These are phyloP conservation scores for Allium sativum DNA, from an alignment of 106 monocot species.

Conservation along the genomic window DNA sequence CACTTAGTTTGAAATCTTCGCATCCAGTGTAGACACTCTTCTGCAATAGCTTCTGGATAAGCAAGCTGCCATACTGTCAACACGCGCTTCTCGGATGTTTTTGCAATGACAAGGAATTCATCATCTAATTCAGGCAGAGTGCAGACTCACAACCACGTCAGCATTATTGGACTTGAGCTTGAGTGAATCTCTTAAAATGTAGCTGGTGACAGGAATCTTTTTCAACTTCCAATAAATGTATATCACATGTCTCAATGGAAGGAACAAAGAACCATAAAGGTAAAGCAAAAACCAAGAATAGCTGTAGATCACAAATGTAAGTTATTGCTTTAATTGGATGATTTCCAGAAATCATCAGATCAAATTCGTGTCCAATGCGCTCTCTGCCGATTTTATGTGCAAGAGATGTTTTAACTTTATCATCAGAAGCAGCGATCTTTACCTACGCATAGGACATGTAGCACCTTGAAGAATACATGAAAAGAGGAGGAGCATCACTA, in stretches of 20 bases:
- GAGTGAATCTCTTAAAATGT: conserved; percentile 66
- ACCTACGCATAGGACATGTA: conserved; percentile 76
- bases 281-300: conserved; percentile 67
- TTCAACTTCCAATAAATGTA: conserved; percentile 65
- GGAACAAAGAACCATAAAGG: conserved; percentile 65
- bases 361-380: conserved; percentile 95
- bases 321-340: conserved; percentile 64
- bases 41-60: conserved; percentile 47
- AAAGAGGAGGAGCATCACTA: no score
- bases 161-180: conserved; percentile 81
- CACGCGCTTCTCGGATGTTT: conserved; percentile 37
- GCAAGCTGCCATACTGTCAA: conserved; percentile 97
- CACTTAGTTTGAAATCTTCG: conserved; percentile 58
- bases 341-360: conserved; percentile 80
- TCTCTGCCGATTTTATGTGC: conserved; percentile 92
- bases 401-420: conserved; percentile 69
- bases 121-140: conserved; percentile 59
- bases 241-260: conserved; percentile 46
- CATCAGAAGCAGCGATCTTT: conserved; percentile 70
- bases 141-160: conserved; percentile 58
- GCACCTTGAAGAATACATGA: no score
- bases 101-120: conserved; percentile 49
- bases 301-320: conserved; percentile 53
- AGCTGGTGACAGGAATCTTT: conserved; percentile 53
- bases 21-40: conserved; percentile 80